Conservation (phyloP, 768 basidiomycete genomes). For the Mycena rosella region DNA sequence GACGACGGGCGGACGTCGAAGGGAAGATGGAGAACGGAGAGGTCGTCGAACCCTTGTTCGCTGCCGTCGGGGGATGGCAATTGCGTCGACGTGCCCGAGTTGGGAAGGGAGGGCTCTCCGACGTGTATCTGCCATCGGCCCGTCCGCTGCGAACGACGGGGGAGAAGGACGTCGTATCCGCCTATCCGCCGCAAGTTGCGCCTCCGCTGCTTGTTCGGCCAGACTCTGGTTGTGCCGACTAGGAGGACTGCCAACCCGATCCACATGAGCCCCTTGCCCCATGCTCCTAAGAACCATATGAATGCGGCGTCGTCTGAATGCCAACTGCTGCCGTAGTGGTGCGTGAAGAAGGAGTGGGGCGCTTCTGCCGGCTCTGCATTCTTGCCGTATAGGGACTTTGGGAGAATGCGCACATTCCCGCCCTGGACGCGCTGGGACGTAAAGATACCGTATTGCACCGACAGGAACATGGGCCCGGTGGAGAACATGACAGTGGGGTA, state of each 20-base stretch:
- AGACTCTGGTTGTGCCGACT: conserved; percentile 72
- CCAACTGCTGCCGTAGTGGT: conserved; percentile 99
- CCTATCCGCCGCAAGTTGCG: conserved; percentile 71
- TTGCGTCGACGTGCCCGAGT: conserved; percentile 60
- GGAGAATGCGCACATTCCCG: conserved; percentile 87
- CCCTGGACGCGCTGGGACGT: conserved; percentile 72
- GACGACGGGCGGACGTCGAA: conserved; percentile 71
- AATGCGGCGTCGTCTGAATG: conserved; percentile 99
- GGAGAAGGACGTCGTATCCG: conserved; percentile 85
- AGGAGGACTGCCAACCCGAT: conserved; percentile 80
- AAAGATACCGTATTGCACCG: conserved; percentile 93
- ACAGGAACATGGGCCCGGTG: conserved; percentile 99
- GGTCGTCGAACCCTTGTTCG: conserved; percentile 58
- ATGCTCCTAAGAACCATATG: conserved; percentile 89
- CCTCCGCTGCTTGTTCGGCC: conserved; percentile 69
- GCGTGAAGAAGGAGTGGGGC: conserved; percentile 94
- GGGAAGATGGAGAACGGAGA: conserved; percentile 74
- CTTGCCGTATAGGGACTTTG: conserved; percentile 98
- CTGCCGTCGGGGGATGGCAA: conserved; percentile 57
- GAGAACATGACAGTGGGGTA: conserved; percentile 99
- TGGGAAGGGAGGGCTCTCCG: conserved; percentile 65
- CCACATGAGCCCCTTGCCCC: conserved; percentile 93
- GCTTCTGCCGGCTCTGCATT: conserved; percentile 88
- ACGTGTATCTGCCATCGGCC: conserved; percentile 83
- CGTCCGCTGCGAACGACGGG: conserved; percentile 77